Base-by-base conservation (phyloP, 805 yeast species). In the Barnettozyma sp. region DNA sequence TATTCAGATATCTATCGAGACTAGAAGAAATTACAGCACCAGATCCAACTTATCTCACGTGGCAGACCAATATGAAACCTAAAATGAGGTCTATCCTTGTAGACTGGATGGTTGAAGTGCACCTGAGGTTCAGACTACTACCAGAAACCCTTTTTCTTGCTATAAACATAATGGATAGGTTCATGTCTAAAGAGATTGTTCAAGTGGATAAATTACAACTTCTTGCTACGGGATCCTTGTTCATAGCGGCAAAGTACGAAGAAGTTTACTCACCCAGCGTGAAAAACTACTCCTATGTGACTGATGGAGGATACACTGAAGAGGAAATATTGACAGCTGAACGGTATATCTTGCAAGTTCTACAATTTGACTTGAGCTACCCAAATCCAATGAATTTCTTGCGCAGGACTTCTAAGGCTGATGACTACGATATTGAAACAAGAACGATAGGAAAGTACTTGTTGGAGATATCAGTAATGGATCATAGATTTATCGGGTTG, bases 31-130 rank as follows among this genome's bases (percentile, higher is more conserved):
- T 71, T 50, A 83, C 86, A 33, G 62, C 80, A 47, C 94, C 87
- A 3, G 79, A 74, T 45, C 59, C 81, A n/a, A 71, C 75, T 45
- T 84, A 83, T 55, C 59, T 83, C 24, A 66, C 62, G 42, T 69
- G 76, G 58, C 83, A 79, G 55, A 69, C 72, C 34, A 76, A 76
- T 41, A 59, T 85, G 47, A 76, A 81, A 49, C 94, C 95, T 38
- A 73, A 76, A 42, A 82, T 83, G 82, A 72, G 97, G 46, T 78
- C 86, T 7, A 82, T 87, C 35, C 63, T 87, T 40, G 85, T 87
- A n/a, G 95, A 88, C 60, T 87, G 97, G 97, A 67, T 87, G 46
- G 85, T 85, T 9, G 94, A 85, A 55, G 88, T 87, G 56, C 96
- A 86, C 62, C 66, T 77, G 46, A 72, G 84, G 55, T 87, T 87